Conservation (phyloP, 805 yeast genomes). For the Ogataea minuta region DNA sequence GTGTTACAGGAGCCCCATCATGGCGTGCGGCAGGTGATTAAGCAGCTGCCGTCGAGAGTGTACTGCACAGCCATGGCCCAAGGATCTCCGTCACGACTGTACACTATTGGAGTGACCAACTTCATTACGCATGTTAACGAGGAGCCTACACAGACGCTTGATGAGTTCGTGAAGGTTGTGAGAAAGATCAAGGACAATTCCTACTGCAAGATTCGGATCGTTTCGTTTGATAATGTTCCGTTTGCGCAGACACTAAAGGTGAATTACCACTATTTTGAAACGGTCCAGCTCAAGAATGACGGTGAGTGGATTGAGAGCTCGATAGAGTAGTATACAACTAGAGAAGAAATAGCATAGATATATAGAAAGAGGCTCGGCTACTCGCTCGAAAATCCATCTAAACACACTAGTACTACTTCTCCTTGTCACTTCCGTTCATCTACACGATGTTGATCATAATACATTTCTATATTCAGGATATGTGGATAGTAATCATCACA, state of each 20-base stretch:
- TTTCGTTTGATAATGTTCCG: constrained; percentile 84
- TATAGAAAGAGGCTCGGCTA: too few species aligned
- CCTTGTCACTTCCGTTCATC: too few species aligned
- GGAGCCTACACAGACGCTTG: constrained; percentile 64
- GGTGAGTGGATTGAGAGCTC: constrained; percentile 56
- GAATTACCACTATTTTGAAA: constrained; percentile 85
- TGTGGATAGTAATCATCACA: constrained; percentile 19
- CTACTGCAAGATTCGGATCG: constrained; percentile 76
- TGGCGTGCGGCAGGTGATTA: constrained; percentile 83
- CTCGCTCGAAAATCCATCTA: too few species aligned
- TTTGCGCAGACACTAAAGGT: constrained; percentile 83
- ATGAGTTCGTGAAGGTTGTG: constrained; percentile 64
- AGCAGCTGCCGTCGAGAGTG: constrained; percentile 75
- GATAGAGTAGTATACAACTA: too few species aligned
- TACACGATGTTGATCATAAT: too few species aligned
- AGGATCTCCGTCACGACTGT: constrained; percentile 87
- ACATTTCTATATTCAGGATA: neutral
- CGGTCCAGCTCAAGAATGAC: constrained; percentile 53
- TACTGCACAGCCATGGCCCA: constrained; percentile 71
- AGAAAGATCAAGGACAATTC: constrained; percentile 71
- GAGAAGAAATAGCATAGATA: too few species aligned
- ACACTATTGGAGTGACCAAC: constrained; percentile 72
- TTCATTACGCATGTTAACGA: constrained; percentile 91
- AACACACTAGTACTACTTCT: too few species aligned
- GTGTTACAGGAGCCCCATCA: constrained; percentile 87